Evolutionary conservation across 805 yeast genomes (phyloP).

Genomic region (Ogataea paradorogensis): DNA sequence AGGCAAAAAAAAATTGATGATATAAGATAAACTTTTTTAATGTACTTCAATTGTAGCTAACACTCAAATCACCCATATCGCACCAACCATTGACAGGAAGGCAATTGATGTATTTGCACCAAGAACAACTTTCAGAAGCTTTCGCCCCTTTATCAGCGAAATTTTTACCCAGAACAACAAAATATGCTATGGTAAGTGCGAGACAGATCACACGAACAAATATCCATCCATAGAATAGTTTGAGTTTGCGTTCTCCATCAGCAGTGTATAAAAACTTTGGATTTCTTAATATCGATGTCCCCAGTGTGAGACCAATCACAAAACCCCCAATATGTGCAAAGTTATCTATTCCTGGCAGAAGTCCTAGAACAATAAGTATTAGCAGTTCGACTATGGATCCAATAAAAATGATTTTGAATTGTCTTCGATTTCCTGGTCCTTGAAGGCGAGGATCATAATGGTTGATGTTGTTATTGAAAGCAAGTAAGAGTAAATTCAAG

Average conservation of each 20-base stretch:
- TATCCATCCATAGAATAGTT: conserved; percentile 51
- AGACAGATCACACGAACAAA: conserved; percentile 43
- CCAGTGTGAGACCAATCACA: conserved; percentile 53
- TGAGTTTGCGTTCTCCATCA: conserved; percentile 30
- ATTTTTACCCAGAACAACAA: conserved; percentile 46
- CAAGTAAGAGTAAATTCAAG: conserved; percentile 52
- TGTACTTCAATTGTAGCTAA: conserved; percentile 2
- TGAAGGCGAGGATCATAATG: conserved; percentile 37
- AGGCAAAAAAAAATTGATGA: conserved; percentile 1
- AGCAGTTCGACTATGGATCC: conserved; percentile 56
- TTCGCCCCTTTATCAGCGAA: conserved; percentile 48
- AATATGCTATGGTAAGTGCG: conserved; percentile 47
- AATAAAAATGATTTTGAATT: conserved; percentile 44
- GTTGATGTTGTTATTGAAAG: conserved; percentile 45
- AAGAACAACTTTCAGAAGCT: conserved; percentile 43
- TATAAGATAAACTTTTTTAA: no score
- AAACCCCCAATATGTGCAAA: conserved; percentile 77
- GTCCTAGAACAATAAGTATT: conserved; percentile 58
- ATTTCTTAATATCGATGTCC: conserved; percentile 50
- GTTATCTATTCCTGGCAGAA: conserved; percentile 72
- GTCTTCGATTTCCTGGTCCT: conserved; percentile 29
- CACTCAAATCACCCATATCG: conserved; percentile 28
- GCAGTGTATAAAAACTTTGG: conserved; percentile 44
- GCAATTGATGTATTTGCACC: conserved; percentile 76
- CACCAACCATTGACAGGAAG: conserved; percentile 73